Percentiles rank a stretch among this genome's conserved stretches.
These are phyloP conservation scores for Aegilops bicornis DNA, from an alignment of 176 grass and related monocot species.

Conservation along the genomic window DNA sequence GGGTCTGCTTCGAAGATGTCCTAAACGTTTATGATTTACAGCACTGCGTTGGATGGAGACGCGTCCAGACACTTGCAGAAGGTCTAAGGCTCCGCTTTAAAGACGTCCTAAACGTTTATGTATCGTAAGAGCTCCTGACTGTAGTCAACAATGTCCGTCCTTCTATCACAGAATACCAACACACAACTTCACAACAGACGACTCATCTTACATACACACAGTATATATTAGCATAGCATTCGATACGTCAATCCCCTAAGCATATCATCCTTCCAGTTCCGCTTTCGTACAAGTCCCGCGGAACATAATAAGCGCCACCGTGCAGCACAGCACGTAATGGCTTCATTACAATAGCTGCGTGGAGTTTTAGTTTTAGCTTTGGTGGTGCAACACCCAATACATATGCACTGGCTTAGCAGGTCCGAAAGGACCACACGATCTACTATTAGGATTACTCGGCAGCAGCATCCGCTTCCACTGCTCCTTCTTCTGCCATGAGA, in stretches of 20 bases:
- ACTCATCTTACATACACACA: neutral
- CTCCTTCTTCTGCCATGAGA: slow-evolving; percentile 67
- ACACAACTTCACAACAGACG: neutral
- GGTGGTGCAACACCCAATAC: neutral
- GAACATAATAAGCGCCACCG: neutral
- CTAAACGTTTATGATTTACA: no score
- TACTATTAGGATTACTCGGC: slow-evolving; percentile 6
- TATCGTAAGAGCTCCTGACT: no score
- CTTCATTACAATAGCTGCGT: neutral
- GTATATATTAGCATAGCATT: neutral
- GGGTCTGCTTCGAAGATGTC: no score
- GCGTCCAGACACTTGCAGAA: no score
- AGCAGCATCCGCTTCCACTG: slow-evolving; percentile 45
- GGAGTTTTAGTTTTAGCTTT: slow-evolving; percentile 10
- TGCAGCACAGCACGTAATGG: neutral
- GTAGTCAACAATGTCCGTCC: no score
- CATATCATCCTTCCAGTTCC: neutral
- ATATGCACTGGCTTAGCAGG: neutral
- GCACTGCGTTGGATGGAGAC: no score
- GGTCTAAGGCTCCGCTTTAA: no score
- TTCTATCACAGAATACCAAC: neutral
- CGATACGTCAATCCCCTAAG: no score
- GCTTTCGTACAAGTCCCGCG: neutral
- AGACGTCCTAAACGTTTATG: no score
- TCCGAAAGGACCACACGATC: neutral